Conservation (phyloP, 768 basidiomycete genomes). For the Myochromella boudieri region DNA sequence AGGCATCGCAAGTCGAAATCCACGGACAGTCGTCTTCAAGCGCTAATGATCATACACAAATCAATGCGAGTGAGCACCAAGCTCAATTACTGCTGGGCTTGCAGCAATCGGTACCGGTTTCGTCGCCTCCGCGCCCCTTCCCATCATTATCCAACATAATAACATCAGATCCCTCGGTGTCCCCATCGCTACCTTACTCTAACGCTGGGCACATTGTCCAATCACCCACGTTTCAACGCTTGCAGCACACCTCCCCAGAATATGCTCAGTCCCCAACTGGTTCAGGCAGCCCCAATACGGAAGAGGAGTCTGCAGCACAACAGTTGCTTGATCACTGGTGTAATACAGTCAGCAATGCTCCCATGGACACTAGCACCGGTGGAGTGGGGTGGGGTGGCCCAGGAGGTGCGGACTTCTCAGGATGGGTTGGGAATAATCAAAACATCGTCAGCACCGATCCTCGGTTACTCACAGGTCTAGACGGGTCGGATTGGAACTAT, state of each 20-base stretch:
- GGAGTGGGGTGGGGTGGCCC: conserved; percentile 63
- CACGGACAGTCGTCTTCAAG: conserved; percentile 30
- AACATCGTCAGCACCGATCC: conserved; percentile 40
- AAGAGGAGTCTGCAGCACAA: conserved; percentile 77
- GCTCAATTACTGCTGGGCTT: conserved; percentile 52
- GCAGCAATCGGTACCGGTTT: conserved; percentile 37
- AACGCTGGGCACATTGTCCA: conserved; percentile 31
- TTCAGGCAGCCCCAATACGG: conserved; percentile 69
- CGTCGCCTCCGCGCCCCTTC: conserved; percentile 31
- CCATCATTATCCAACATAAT: conserved; percentile 30
- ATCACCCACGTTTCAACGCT: conserved; percentile 59
- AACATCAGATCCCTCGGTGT: conserved; percentile 20
- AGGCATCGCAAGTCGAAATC: conserved; percentile 54
- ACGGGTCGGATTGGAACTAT: conserved; percentile 74
- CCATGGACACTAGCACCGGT: conserved; percentile 48
- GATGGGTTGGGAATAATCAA: conserved; percentile 54
- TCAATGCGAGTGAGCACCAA: conserved; percentile 34
- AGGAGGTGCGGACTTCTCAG: conserved; percentile 54
- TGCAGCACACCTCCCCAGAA: conserved; percentile 52
- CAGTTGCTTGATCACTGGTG: conserved; percentile 83
- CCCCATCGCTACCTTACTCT: conserved; percentile 28
- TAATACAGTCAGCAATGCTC: conserved; percentile 71
- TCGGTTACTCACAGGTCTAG: conserved; percentile 46
- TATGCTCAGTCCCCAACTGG: conserved; percentile 58
- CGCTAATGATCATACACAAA: conserved; percentile 25